phyloP scores from a whole-genome alignment of 2,329 filamentous ascomycete genomes.

The Apiospora koreana region DNA sequence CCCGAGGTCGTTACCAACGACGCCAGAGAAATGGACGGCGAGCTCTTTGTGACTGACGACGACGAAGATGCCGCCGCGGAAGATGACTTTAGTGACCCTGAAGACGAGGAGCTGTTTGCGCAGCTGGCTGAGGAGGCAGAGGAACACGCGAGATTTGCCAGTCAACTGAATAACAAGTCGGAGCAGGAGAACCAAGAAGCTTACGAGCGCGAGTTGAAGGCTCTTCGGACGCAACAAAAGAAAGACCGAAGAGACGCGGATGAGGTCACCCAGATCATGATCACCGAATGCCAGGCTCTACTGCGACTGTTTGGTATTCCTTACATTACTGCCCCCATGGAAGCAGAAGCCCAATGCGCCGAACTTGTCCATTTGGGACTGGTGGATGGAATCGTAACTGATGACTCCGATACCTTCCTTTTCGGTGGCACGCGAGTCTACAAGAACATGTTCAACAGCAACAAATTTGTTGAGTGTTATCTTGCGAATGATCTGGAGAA shows the following conservation, averaged over 20 bases:
- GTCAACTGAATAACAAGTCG: conserved; percentile 77
- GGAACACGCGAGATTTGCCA: conserved; percentile 91
- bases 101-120: conserved; percentile 85
- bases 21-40: conserved; percentile 33
- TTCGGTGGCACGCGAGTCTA: conserved; percentile 96
- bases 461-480: conserved; percentile 98
- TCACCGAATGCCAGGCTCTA: conserved; percentile 90
- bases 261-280: conserved; percentile 95
- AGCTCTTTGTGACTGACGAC: conserved; percentile 50
- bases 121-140: conserved; percentile 89
- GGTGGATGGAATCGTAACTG: conserved; percentile 96
- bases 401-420: conserved; percentile 94
- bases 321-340: conserved; percentile 97
- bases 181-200: conserved; percentile 70
- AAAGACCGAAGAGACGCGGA: conserved; percentile 95
- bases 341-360: conserved; percentile 96
- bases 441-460: conserved; percentile 99
- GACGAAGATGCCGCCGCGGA: conserved; percentile 66
- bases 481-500: conserved; percentile 80
- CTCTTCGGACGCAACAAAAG: conserved; percentile 90
- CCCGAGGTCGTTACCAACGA: conserved; percentile 22
- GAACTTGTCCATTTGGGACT: conserved; percentile 83
- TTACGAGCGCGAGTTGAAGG: conserved; percentile 85
- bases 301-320: conserved; percentile 89
- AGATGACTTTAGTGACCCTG: conserved; percentile 78